Evolutionary conservation across 2,329 filamentous ascomycete species (phyloP), one percentile per base, ranked within the genome.

Genomic region (Ascochyta clinopodiicola): DNA sequence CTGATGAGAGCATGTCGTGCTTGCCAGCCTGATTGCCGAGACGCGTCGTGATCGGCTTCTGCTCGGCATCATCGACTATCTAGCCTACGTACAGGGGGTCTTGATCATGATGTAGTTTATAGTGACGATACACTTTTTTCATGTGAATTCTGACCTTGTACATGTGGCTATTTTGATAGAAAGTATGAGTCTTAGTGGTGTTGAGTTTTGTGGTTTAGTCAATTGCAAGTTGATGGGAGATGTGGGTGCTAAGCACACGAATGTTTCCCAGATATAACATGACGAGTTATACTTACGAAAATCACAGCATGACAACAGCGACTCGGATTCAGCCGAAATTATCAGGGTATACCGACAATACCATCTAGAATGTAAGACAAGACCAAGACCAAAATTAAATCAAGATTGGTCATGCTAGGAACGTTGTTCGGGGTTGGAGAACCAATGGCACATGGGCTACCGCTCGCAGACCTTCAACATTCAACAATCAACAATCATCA

Each of bases 1-100:
- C 39, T 21, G 15, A 44, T 44, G 25, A 10, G 34, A 32, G n/a
- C 40, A 51, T 51, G 40, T 51, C 48, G 48, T 51, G 48, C 32
- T 44, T 25, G 15, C 17, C 13, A 22, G n/a, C 32, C 38, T 24
- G 19, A n/a, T 25, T 37, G 38, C 31, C 9, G 17, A 12, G 19
- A 44, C 22, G 46, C 37, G 46, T 36, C 21, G 21, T n/a, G 37
- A 38, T 44, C 39, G 47, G 48, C 48, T 38, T 12, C 27, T 27
- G 40, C 15, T 51, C 34, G 48, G 48, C 40, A 39, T 29, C 25
- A 24, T 32, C 17, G 15, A 36, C 9, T 6, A 22, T 17, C 17
- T 17, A 17, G 17, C 17, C 17, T 17, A 17, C 17, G 17, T 24
- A 24, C 22, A 6, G 6, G 22, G 22, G 22, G 17, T 17, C 22